Evolutionary conservation across 176 grass and related monocot species (phyloP).

Genomic region (Cenchrus americanus): DNA sequence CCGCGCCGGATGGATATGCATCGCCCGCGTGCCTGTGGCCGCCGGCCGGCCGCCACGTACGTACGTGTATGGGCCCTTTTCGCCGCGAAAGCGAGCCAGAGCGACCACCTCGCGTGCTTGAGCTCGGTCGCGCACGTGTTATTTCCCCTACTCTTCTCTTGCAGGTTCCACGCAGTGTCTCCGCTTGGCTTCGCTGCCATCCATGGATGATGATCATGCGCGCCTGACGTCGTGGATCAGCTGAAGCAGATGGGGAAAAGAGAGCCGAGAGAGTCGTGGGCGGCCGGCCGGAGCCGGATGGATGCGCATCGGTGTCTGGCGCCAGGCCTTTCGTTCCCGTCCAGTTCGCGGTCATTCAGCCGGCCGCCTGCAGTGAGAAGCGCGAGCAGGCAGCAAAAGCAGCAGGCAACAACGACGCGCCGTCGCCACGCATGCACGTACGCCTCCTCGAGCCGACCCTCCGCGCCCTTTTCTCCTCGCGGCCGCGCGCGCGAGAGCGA

Average conservation of each 20-base stretch:
- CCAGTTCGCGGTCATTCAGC: neutral
- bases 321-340: neutral
- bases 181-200: neutral
- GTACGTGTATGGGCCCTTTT: neutral
- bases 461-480: neutral
- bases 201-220: neutral
- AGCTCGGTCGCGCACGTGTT: neutral
- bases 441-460: neutral
- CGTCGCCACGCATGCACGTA: neutral
- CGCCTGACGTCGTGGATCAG: neutral
- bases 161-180: no score
- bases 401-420: neutral
- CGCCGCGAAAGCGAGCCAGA: neutral
- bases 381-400: neutral
- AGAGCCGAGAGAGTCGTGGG: no score
- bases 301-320: neutral
- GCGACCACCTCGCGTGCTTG: no score
- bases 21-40: neutral
- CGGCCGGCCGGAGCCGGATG: neutral
- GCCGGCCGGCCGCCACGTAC: constrained; percentile 8
- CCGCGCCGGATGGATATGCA: neutral
- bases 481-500: neutral
- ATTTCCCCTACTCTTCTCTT: neutral
- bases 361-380: neutral
- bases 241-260: neutral